phyloP scores from a whole-genome alignment of 306 rosid genomes.

The Oxytropis ochrocephala region DNA sequence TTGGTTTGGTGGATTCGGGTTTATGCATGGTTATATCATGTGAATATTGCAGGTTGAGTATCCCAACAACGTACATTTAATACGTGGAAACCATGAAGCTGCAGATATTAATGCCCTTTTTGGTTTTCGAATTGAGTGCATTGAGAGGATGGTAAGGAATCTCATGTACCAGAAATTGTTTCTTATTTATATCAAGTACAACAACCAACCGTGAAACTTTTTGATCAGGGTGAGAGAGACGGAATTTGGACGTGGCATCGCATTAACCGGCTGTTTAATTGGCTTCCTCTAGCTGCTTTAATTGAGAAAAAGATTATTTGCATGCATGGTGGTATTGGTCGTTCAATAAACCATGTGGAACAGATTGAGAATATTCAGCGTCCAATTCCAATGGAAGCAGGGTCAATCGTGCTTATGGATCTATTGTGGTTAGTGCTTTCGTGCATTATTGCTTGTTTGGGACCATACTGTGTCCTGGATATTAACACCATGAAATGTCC shows the following conservation, averaged over 20 bases:
- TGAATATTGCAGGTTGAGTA: constrained; percentile 77
- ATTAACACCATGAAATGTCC: constrained; percentile 29
- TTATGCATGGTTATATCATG: not conserved
- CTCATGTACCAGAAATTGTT: not conserved
- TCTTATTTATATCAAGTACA: constrained; percentile 7
- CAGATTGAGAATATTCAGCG: constrained; percentile 97
- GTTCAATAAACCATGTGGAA: constrained; percentile 93
- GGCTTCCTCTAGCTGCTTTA: constrained; percentile 99
- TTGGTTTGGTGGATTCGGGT: constrained; percentile 13
- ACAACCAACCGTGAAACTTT: constrained; percentile 23
- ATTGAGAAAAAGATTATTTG: constrained; percentile 96
- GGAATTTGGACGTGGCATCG: constrained; percentile 99
- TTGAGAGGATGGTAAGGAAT: constrained; percentile 85
- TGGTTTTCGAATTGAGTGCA: constrained; percentile 98
- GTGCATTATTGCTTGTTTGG: constrained; percentile 20
- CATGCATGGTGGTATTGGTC: constrained; percentile 99
- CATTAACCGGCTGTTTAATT: constrained; percentile 88
- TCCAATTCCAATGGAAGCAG: constrained; percentile 98
- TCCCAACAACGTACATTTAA: constrained; percentile 79
- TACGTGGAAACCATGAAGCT: constrained; percentile 99
- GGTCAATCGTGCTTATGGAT: constrained; percentile 99
- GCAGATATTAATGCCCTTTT: constrained; percentile 99
- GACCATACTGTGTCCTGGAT: not conserved
- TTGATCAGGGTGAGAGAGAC: constrained; percentile 90
- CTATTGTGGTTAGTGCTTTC: constrained; percentile 70